Conservation (phyloP, 345 rosid species). For the Arabis hirsuta region DNA sequence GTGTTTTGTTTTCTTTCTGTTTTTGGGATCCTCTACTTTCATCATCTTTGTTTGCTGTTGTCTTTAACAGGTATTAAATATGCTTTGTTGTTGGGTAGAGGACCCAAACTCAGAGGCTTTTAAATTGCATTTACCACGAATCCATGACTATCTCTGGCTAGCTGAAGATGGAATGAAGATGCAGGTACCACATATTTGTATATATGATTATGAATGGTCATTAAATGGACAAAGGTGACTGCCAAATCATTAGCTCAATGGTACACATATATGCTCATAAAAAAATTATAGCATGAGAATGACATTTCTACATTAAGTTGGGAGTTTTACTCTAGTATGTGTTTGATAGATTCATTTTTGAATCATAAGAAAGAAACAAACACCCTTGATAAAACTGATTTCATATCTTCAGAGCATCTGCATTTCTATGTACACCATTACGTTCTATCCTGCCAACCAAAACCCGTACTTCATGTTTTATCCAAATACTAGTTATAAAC, state of each 20-base stretch:
- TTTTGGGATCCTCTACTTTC: slow-evolving; percentile 18
- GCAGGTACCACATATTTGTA: slow-evolving; percentile 61
- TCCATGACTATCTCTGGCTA: slow-evolving; percentile 86
- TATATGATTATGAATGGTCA: slow-evolving; percentile 21
- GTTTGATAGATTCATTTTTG: slow-evolving; percentile 5
- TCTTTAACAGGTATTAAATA: slow-evolving; percentile 73
- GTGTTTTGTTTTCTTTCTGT: slow-evolving; percentile 10
- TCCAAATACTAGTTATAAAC: slow-evolving; percentile 11
- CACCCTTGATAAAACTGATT: slow-evolving; percentile 30
- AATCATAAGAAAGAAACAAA: slow-evolving; percentile 16
- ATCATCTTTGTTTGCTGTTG: slow-evolving; percentile 6
- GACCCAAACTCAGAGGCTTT: slow-evolving; percentile 97
- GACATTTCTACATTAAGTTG: background rate
- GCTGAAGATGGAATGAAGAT: slow-evolving; percentile 99
- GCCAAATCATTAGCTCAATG: slow-evolving; percentile 25
- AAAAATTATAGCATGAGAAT: background rate
- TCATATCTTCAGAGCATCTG: slow-evolving; percentile 2
- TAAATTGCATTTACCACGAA: slow-evolving; percentile 86
- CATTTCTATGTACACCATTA: slow-evolving; percentile 4
- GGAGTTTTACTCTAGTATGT: slow-evolving; percentile 6
- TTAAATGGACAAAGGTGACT: slow-evolving; percentile 14
- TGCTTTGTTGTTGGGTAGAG: slow-evolving; percentile 99
- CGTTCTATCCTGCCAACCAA: slow-evolving; percentile 10
- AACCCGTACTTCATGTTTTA: background rate
- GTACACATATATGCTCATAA: slow-evolving; percentile 15